Percentiles rank a stretch among this genome's conserved stretches.
Conservation (phyloP, 768 basidiomycete species). For the Clathrus columnatus region DNA sequence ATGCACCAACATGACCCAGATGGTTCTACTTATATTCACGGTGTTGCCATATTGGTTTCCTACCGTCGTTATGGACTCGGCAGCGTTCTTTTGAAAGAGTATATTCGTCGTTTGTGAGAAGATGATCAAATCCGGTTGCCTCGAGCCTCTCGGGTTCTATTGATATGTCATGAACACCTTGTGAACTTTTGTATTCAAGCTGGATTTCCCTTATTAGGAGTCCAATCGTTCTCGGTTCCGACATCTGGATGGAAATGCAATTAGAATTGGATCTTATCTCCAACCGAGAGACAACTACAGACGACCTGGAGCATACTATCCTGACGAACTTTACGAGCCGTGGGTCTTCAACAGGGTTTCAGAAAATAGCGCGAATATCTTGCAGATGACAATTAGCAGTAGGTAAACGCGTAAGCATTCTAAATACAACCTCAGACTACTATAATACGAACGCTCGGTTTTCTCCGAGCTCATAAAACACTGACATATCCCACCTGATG, state of each 20-base stretch:
- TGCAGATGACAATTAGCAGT: too few relatives aligned
- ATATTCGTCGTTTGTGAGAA: conserved; percentile 37
- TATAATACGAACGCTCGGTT: too few relatives aligned
- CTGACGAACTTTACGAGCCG: too few relatives aligned
- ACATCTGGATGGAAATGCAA: conserved; percentile 59
- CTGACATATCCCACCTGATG: background rate
- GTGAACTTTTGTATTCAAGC: conserved; percentile 48
- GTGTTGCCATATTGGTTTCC: conserved; percentile 45
- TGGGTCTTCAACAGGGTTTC: too few relatives aligned
- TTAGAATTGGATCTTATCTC: conserved; percentile 6
- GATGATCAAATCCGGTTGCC: conserved; percentile 23
- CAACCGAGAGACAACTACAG: background rate
- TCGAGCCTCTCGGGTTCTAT: conserved; percentile 31
- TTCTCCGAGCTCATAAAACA: too few relatives aligned
- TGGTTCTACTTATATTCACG: conserved; percentile 53
- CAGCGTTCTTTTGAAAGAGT: conserved; percentile 46
- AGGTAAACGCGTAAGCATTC: too few relatives aligned
- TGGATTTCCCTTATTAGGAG: conserved; percentile 58
- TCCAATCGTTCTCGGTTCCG: conserved; percentile 47
- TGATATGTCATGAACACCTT: conserved; percentile 57
- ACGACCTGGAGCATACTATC: background rate
- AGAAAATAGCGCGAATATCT: too few relatives aligned
- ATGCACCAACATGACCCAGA: conserved; percentile 55
- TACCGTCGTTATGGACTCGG: conserved; percentile 43
- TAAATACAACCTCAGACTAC: too few relatives aligned